A percentile compares a stretch with the other conserved stretches of the same genome.
Conservation (phyloP, 2,329 filamentous ascomycete species). For the Ceratocystis ficicola region DNA sequence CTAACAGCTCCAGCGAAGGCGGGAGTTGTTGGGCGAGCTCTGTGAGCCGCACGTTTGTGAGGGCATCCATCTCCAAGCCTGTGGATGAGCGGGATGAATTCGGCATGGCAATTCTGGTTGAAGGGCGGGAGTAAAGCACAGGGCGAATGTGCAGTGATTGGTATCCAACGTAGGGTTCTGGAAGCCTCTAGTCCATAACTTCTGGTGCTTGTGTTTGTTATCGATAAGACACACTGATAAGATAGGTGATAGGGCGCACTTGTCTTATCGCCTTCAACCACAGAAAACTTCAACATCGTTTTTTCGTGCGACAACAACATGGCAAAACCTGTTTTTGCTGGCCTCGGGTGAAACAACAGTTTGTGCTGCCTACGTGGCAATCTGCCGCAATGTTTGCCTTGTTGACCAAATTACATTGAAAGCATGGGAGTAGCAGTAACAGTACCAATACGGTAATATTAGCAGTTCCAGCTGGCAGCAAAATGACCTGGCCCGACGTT, state of each 20-base stretch:
- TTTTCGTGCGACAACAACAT: neutral
- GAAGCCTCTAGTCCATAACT: neutral
- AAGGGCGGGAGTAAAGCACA: neutral
- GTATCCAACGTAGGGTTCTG: neutral
- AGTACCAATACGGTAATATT: too few species aligned
- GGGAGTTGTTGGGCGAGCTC: conserved; percentile 27
- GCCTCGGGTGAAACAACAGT: neutral
- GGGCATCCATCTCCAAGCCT: neutral
- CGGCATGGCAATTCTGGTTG: neutral
- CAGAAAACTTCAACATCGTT: neutral
- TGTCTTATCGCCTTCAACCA: neutral
- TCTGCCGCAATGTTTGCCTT: neutral
- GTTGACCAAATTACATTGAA: neutral
- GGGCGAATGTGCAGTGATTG: too few species aligned
- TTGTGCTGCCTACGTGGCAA: conserved; percentile 1
- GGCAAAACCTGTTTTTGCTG: neutral
- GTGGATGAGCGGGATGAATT: neutral
- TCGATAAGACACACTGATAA: neutral
- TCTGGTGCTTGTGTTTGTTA: neutral
- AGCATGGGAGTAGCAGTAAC: too few species aligned
- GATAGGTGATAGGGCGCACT: neutral
- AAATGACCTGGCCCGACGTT: too few species aligned
- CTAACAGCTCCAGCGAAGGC: conserved; percentile 44
- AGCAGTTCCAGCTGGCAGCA: too few species aligned
- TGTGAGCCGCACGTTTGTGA: neutral